These are phyloP conservation scores for Cucurbita pepo DNA, from an alignment of 306 rosid genomes.

Conservation along the genomic window DNA sequence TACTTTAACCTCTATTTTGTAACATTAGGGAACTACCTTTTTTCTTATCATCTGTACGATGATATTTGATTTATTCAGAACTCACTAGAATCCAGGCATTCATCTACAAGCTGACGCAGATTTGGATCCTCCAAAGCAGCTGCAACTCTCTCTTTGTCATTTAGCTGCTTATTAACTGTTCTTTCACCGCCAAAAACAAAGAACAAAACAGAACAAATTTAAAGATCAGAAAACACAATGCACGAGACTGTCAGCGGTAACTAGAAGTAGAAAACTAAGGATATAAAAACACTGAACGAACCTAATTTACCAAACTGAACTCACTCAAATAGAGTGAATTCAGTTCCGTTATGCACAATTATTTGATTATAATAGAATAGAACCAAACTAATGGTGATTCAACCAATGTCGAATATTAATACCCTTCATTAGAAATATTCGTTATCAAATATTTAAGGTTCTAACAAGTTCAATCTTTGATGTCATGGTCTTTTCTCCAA, in stretches of 20 bases:
- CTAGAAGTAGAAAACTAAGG: too few species aligned
- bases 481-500: background rate
- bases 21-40: constrained; percentile 3
- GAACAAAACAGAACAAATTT: background rate
- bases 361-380: too few species aligned
- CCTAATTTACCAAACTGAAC: too few species aligned
- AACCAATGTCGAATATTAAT: background rate
- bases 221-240: too few species aligned
- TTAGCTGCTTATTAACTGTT: constrained; percentile 82
- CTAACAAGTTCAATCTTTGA: background rate
- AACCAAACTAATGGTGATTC: too few species aligned
- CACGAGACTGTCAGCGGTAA: too few species aligned
- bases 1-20: background rate
- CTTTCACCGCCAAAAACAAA: background rate
- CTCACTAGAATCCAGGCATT: constrained; percentile 76
- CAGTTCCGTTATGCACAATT: too few species aligned
- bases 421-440: background rate
- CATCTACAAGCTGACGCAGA: constrained; percentile 91
- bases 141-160: constrained; percentile 89
- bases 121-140: constrained; percentile 96
- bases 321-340: too few species aligned
- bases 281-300: too few species aligned
- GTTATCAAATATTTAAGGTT: background rate
- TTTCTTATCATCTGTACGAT: constrained; percentile 10
- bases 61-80: constrained; percentile 28